phyloP scores from a whole-genome alignment of 768 basidiomycete species.

The Sporobolomyces roseus region DNA sequence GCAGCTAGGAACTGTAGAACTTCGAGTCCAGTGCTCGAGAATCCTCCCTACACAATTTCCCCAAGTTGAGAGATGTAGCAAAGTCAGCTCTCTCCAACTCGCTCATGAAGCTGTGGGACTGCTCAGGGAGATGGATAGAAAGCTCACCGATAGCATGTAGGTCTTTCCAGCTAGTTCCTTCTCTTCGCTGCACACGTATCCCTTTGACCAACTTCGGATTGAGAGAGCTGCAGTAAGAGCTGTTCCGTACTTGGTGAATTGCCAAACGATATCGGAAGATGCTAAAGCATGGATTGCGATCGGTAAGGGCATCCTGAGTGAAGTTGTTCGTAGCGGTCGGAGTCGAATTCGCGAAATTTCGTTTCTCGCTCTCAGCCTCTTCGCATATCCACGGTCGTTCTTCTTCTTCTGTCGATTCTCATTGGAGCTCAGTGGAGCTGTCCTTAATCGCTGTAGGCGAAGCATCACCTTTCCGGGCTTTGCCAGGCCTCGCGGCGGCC shows the following conservation, averaged over 20 bases:
- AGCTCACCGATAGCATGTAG: constrained; percentile 14
- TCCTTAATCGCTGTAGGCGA: too few relatives aligned
- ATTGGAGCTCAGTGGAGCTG: too few relatives aligned
- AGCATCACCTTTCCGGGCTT: too few relatives aligned
- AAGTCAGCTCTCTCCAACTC: not conserved
- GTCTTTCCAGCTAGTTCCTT: constrained; percentile 23
- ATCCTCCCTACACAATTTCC: constrained; percentile 15
- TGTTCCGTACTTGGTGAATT: constrained; percentile 4
- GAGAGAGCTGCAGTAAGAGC: not conserved
- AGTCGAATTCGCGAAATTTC: too few relatives aligned
- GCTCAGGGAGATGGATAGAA: not conserved
- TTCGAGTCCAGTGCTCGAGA: constrained; percentile 53
- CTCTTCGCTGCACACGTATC: constrained; percentile 10
- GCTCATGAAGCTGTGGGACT: too few relatives aligned
- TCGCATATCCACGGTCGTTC: too few relatives aligned
- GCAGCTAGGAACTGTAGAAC: constrained; percentile 64
- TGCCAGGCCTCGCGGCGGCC: too few relatives aligned
- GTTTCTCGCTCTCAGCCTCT: too few relatives aligned
- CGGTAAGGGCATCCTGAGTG: constrained; percentile 25
- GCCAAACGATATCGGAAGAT: not conserved
- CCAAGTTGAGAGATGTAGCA: not conserved
- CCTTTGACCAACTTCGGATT: not conserved
- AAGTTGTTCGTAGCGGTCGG: too few relatives aligned
- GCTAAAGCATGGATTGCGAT: not conserved
- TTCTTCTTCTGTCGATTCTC: too few relatives aligned